A percentile compares a stretch with the other conserved stretches of the same genome.
Evolutionary conservation across 306 rosid species (phyloP).

Genomic region (Vigna angularis): DNA sequence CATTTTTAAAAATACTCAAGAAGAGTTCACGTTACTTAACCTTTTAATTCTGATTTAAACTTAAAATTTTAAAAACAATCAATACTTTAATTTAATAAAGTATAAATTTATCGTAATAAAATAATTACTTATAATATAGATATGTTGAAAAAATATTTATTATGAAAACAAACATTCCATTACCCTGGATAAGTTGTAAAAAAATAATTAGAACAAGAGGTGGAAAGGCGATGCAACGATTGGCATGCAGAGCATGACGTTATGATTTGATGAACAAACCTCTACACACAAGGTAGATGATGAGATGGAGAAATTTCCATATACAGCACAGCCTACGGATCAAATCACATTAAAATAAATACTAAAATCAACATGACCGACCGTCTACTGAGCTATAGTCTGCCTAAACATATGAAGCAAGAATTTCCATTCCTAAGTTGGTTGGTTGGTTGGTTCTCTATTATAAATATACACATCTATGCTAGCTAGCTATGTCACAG

Average conservation of each 20-base stretch:
- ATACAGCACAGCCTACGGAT: constrained; percentile 69
- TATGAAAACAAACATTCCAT: too few relatives aligned
- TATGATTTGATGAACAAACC: constrained; percentile 49
- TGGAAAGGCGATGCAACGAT: not conserved
- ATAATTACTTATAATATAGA: too few relatives aligned
- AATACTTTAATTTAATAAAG: too few relatives aligned
- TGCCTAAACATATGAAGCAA: constrained; percentile 65
- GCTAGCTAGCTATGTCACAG: constrained; percentile 51
- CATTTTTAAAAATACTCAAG: too few relatives aligned
- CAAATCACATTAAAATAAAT: constrained; percentile 50
- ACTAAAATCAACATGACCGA: constrained; percentile 70
- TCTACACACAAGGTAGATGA: constrained; percentile 59
- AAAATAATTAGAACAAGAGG: too few relatives aligned
- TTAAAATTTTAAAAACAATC: too few relatives aligned
- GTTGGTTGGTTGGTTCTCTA: constrained; percentile 43
- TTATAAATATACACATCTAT: constrained; percentile 76
- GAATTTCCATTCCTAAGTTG: constrained; percentile 66
- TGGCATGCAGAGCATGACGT: constrained; percentile 3
- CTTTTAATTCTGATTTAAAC: too few relatives aligned
- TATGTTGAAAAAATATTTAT: too few relatives aligned
- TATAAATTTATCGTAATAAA: too few relatives aligned
- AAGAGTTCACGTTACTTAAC: too few relatives aligned
- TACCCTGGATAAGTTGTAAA: too few relatives aligned
- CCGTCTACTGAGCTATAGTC: constrained; percentile 61
- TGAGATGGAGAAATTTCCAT: constrained; percentile 66